A percentile compares a stretch with the other conserved stretches of the same genome.
Conservation (phyloP, 2,329 filamentous ascomycete species). For the Helicocarpus griseus region DNA sequence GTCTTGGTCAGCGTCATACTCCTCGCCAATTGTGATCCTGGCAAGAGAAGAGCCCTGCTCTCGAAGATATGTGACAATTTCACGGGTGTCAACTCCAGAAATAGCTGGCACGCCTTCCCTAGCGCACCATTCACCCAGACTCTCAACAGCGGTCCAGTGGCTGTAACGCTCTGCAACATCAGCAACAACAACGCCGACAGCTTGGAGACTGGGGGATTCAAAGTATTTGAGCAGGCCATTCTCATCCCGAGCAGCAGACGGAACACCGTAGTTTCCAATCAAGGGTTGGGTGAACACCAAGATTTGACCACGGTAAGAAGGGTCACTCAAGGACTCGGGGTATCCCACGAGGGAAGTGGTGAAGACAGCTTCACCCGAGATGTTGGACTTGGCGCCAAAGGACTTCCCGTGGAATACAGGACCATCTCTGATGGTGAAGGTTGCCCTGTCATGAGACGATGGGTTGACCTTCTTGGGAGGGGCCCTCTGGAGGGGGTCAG, state of each 20-base stretch:
- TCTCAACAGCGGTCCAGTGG: conserved; percentile 98
- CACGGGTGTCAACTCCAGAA: conserved; percentile 92
- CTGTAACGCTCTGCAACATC: conserved; percentile 91
- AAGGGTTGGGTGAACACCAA: conserved; percentile 96
- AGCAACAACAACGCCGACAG: conserved; percentile 87
- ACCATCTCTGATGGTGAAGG: conserved; percentile 91
- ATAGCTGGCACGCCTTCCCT: conserved; percentile 94
- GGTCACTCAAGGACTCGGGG: conserved; percentile 72
- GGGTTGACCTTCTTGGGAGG: conserved; percentile 50
- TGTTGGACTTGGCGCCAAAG: conserved; percentile 92
- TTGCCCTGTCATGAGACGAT: conserved; percentile 67
- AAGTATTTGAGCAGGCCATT: conserved; percentile 94
- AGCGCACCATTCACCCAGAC: conserved; percentile 85
- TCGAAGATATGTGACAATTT: conserved; percentile 88
- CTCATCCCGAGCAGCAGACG: conserved; percentile 72
- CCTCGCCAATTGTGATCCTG: conserved; percentile 87
- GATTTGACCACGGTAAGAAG: conserved; percentile 70
- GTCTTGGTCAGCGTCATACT: conserved; percentile 97
- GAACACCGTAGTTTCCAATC: conserved; percentile 97
- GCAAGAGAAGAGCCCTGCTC: conserved; percentile 95
- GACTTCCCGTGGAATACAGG: conserved; percentile 94
- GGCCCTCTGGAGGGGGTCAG: conserved; percentile 47
- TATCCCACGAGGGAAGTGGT: conserved; percentile 97
- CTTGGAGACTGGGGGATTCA: conserved; percentile 95
- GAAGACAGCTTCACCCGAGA: conserved; percentile 97